These are phyloP conservation scores for Chlamydomonas asymmetrica DNA, from an alignment of 139 green algal genomes.

Conservation along the genomic window DNA sequence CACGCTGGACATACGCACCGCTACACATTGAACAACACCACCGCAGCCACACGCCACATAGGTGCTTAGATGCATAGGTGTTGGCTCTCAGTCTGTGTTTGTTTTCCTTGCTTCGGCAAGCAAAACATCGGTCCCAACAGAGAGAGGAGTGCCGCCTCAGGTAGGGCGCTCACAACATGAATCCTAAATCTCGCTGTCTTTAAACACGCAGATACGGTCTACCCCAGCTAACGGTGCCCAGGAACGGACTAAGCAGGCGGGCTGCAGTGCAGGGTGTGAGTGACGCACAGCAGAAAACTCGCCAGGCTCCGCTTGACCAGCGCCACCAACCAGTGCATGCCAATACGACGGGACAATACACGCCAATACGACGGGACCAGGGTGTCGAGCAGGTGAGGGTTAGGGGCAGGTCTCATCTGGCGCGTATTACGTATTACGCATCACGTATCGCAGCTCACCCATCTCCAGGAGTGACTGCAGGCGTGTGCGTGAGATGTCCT, in stretches of 20 bases:
- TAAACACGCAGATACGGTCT: not conserved
- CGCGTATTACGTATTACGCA: not conserved
- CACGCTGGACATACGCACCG: conserved; percentile 56
- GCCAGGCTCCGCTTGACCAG: too few species aligned
- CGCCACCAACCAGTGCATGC: too few species aligned
- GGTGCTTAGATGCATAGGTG: not conserved
- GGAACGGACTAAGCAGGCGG: too few species aligned
- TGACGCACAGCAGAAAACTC: too few species aligned
- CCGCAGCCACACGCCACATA: not conserved
- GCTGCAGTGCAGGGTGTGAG: too few species aligned
- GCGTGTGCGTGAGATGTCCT: conserved; percentile 62
- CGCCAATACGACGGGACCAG: too few species aligned
- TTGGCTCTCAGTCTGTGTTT: not conserved
- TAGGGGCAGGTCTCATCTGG: not conserved
- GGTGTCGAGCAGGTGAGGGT: not conserved
- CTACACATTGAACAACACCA: conserved; percentile 19
- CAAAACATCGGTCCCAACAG: too few species aligned
- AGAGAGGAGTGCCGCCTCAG: too few species aligned
- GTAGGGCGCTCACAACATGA: not conserved
- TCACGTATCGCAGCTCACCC: conserved; percentile 20
- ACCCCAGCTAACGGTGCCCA: too few species aligned
- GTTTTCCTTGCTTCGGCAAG: too few species aligned
- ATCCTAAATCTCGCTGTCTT: not conserved
- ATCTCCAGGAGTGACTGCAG: conserved; percentile 87
- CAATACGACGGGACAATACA: too few species aligned